Base-by-base conservation (phyloP, 2,329 filamentous ascomycete species). In the Diplodia mutila region DNA sequence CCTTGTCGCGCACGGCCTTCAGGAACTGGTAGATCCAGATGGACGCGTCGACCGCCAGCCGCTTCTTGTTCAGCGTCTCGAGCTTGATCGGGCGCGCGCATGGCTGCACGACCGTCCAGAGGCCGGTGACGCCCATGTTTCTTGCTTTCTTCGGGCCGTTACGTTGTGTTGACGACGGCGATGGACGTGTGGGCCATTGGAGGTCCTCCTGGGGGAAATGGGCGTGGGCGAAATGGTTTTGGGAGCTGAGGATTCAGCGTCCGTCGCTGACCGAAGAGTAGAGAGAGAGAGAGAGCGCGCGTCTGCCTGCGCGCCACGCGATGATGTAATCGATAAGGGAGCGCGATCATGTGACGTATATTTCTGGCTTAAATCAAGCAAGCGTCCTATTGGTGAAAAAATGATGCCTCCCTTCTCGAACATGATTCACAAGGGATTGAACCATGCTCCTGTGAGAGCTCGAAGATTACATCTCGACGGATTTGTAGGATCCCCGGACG, bases 21-120 rank as follows among this genome's bases (percentile, higher is more conserved):
- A 99, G 88, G 76, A 99, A 99, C 77, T 99, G 95, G 84, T 99
- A 99, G 74, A 99, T 98, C 95, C 95, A 99, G 77, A 99, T 99
- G 14, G 94, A 97, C 68, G 96, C 95, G 81, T 99, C 95, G 72
- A 99, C 93, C 55, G 95, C 96, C 61, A 99, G 90, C 18, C 95
- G 93, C 81, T 97, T 97, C 73, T 91, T 92, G 79, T 98, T 98
- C 69, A 99, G 89, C 16, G 94, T 97, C 74, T 96, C 94, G 73
- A 99, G 90, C 79, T 97, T 97, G 70, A 96, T 97, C 23, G 95
- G 96, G 46, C 95, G 91, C 57, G 95, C 95, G 77, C 93, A 97
- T 54, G 95, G 95, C 81, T 97, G 92, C 71, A 98, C 85, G 64
- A 99, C 93, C 70, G 92, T 94, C 95, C 95, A 99, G 71, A 99